Conservation (phyloP, 2,329 filamentous ascomycete genomes). For the Fusarium stilboides region DNA sequence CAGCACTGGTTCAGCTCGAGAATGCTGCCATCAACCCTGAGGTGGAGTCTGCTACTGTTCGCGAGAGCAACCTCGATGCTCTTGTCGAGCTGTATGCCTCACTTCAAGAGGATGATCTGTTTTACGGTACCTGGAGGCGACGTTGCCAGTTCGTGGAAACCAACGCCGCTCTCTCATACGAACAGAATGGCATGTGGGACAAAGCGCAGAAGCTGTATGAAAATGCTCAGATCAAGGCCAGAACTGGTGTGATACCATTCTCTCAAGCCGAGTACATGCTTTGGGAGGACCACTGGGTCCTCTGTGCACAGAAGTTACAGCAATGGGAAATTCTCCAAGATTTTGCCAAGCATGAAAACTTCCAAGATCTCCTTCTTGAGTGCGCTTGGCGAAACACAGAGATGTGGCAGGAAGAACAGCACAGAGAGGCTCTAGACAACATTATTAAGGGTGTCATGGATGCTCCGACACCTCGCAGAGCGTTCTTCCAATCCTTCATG, state of each 20-base stretch:
- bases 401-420: constrained; percentile 90
- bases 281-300: constrained; percentile 99
- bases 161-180: constrained; percentile 95
- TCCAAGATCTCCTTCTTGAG: constrained; percentile 95
- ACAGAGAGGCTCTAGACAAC: constrained; percentile 89
- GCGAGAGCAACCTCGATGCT: constrained; percentile 96
- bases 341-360: constrained; percentile 98
- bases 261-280: constrained; percentile 98
- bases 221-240: constrained; percentile 94
- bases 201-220: constrained; percentile 98
- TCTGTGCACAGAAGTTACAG: constrained; percentile 97
- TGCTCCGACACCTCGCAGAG: constrained; percentile 90
- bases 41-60: constrained; percentile 84
- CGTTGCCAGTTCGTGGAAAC: constrained; percentile 97
- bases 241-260: constrained; percentile 95
- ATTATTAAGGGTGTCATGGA: constrained; percentile 98
- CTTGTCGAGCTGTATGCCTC: constrained; percentile 93
- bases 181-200: constrained; percentile 99
- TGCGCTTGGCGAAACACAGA: constrained; percentile 96
- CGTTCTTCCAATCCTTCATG: constrained; percentile 99
- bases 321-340: constrained; percentile 99
- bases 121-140: constrained; percentile 96
- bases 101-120: constrained; percentile 95
- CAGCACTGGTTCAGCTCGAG: constrained; percentile 91
- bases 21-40: constrained; percentile 88